These are phyloP conservation scores for Leersia perrieri DNA, from an alignment of 176 grass and related monocot species.

Conservation along the genomic window DNA sequence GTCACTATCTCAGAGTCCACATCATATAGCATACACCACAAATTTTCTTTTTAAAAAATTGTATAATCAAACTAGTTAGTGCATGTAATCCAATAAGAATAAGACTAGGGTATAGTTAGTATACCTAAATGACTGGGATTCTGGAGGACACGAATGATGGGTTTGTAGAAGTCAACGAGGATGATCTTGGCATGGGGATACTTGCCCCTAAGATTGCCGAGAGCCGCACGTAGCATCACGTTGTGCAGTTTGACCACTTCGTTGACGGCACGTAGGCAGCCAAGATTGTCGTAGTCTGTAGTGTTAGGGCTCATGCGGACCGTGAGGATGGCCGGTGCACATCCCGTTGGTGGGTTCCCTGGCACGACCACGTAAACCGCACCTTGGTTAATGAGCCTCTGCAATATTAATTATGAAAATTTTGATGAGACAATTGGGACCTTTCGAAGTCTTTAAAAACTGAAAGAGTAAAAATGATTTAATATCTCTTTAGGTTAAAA, in stretches of 20 bases:
- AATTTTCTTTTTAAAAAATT: no score
- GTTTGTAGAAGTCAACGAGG: slow-evolving; percentile 26
- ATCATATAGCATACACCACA: neutral
- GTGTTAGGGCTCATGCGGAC: neutral
- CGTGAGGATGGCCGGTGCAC: neutral
- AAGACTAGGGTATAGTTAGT: neutral
- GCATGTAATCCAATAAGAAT: neutral
- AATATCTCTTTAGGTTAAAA: no score
- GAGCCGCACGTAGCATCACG: neutral
- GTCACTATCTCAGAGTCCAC: neutral
- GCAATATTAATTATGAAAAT: no score
- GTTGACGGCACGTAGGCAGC: slow-evolving; percentile 30
- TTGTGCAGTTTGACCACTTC: neutral
- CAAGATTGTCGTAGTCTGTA: neutral
- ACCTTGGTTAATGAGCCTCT: slow-evolving; percentile 18
- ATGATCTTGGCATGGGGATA: slow-evolving; percentile 8
- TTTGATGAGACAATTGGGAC: no score
- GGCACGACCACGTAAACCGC: slow-evolving; percentile 22
- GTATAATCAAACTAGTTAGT: no score
- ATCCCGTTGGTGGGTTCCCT: slow-evolving; percentile 34
- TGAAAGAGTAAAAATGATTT: no score
- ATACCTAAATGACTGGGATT: slow-evolving; percentile 2
- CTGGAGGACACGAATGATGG: neutral
- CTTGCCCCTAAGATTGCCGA: neutral
- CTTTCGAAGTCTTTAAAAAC: no score